Conservation (phyloP, 345 rosid genomes). For the Pistacia atlantica region DNA sequence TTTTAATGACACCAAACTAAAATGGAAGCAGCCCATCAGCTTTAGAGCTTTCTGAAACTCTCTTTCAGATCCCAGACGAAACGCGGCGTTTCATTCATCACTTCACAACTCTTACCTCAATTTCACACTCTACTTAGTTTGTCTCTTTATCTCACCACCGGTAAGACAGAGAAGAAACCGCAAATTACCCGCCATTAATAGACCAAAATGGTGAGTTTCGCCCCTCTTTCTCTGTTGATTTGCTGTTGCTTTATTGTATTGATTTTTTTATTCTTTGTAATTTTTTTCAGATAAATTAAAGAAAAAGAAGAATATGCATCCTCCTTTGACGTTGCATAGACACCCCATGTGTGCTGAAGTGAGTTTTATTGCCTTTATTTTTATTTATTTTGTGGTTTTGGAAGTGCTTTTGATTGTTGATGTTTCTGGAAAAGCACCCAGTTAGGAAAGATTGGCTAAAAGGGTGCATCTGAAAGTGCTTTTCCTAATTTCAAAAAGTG, state of each 20-base stretch:
- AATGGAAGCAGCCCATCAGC: too few species aligned
- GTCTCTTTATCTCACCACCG: background rate
- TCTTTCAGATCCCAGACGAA: too few species aligned
- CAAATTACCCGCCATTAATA: background rate
- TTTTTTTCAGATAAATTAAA: background rate
- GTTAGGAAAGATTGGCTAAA: background rate
- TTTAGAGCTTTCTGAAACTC: too few species aligned
- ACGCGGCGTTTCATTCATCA: too few species aligned
- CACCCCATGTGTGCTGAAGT: conserved; percentile 95
- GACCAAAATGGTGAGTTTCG: background rate
- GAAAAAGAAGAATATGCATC: conserved; percentile 62
- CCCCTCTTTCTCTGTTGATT: background rate
- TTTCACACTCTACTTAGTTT: too few species aligned
- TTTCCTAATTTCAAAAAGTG: too few species aligned
- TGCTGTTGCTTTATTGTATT: background rate
- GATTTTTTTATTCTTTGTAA: background rate
- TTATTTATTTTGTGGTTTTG: background rate
- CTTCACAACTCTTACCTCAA: too few species aligned
- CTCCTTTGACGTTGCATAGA: conserved; percentile 84
- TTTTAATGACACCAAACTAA: too few species aligned
- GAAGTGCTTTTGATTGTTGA: background rate
- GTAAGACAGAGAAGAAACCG: background rate
- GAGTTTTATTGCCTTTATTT: conserved; percentile 28
- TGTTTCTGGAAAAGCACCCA: background rate
- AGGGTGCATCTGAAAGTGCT: background rate